Base-by-base conservation (phyloP, 2,329 filamentous ascomycete genomes). In the Ceratocystis alfenasii region DNA sequence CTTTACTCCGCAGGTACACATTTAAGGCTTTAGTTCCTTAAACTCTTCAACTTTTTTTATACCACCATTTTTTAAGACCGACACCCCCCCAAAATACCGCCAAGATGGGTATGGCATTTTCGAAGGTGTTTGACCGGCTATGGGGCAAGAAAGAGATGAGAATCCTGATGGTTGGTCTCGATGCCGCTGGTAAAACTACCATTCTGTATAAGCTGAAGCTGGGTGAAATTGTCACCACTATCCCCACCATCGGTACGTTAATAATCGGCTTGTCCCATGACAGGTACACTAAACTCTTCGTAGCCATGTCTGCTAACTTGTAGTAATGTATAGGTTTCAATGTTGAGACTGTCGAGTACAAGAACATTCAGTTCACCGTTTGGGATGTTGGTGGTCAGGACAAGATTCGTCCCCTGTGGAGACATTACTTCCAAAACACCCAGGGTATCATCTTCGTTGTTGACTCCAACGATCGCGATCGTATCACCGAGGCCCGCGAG, bases 141-240 rank as follows among this genome's bases (percentile, higher is more conserved):
- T 96, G 90, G 88, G 91, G 93, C 76, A 96, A 96, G 88, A 97
- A 97, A 87, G 94, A 99, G 87, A 99, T 99, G 94, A 87, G 94
- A 84, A 96, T 99, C 82, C 80, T 99, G 80, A 99, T 99, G 94
- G 92, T 99, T 74, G 94, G 94, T 85, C 87, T 99, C 75, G 94
- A 99, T 79, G 94, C 94, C 74, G 94, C 94, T 78, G 94, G 94
- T 88, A 99, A 99, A 86, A 99, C 94, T 75, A 99, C 94, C 74
- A 99, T 99, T 76, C 87, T 99, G 73, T 99, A 99, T 84, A 99
- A 99, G 86, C 87, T 99, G 78, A 99, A 99, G 86, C 89, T 99
- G 75, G 93, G 94, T 81, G 89, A 96, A 83, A 94, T 95, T 77
- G 94, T 97, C 78, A 97, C 94, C 76, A 99, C 94, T 72, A 99